Conservation (phyloP, 257 asterid species). For the Eucommia ulmoides region DNA sequence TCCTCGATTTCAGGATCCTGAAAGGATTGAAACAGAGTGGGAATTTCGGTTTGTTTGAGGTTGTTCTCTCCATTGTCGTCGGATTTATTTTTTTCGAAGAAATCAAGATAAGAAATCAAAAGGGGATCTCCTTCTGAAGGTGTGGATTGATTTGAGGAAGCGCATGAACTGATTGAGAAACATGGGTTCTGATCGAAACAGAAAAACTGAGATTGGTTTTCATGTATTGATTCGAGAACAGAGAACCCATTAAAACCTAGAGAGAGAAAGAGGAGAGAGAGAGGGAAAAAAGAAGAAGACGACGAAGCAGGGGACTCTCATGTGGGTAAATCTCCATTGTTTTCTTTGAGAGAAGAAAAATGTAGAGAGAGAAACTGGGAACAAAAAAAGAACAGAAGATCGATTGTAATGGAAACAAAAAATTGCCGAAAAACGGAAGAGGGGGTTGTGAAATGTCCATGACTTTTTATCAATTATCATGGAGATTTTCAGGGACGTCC, state of each 20-base stretch:
- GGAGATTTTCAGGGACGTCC: slow-evolving; percentile 27
- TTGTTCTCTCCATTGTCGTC: neutral
- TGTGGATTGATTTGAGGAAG: slow-evolving; percentile 65
- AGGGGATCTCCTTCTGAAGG: slow-evolving; percentile 41
- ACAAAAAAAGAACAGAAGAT: slow-evolving; percentile 6
- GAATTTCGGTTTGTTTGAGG: slow-evolving; percentile 24
- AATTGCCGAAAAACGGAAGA: slow-evolving; percentile 19
- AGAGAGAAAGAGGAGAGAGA: neutral
- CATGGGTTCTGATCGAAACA: slow-evolving; percentile 24
- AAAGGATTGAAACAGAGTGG: slow-evolving; percentile 70
- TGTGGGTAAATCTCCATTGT: neutral
- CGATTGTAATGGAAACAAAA: slow-evolving; percentile 17
- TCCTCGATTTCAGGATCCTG: slow-evolving; percentile 34
- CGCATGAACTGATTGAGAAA: slow-evolving; percentile 72
- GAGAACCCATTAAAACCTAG: neutral
- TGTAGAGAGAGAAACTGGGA: slow-evolving; percentile 9
- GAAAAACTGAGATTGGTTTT: slow-evolving; percentile 13
- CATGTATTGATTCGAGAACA: slow-evolving; percentile 22
- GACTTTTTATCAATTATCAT: slow-evolving; percentile 9
- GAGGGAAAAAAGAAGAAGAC: slow-evolving; percentile 1
- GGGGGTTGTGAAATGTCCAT: slow-evolving; percentile 14
- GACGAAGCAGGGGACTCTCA: neutral
- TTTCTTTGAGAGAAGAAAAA: neutral
- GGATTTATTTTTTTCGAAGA: neutral
- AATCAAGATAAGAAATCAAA: slow-evolving; percentile 24